Conservation (phyloP, 75 land plant species). For the Sequoia sempervirens region DNA sequence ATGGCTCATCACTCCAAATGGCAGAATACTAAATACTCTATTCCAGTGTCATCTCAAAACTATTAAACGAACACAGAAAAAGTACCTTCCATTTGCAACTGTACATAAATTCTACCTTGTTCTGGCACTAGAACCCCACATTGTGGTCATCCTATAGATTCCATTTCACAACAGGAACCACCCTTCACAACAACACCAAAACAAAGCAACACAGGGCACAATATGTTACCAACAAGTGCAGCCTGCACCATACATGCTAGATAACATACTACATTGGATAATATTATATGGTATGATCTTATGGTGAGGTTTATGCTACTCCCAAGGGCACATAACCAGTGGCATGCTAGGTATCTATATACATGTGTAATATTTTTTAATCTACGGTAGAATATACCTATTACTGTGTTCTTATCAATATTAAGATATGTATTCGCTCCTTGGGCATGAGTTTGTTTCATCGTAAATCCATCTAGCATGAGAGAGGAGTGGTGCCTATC, state of each 20-base stretch:
- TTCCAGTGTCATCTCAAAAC: too few relatives aligned
- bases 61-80: too few relatives aligned
- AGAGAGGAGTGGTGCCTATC: not conserved
- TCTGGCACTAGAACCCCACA: too few relatives aligned
- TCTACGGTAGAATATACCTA: not conserved
- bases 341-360: not conserved
- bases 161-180: too few relatives aligned
- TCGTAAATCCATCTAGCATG: not conserved
- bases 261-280: not conserved
- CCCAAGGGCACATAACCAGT: not conserved
- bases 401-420: not conserved
- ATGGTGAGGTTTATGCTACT: not conserved
- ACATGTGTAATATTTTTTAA: too few relatives aligned
- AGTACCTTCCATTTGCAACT: too few relatives aligned
- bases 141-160: too few relatives aligned
- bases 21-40: too few relatives aligned
- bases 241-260: not conserved
- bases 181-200: too few relatives aligned
- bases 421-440: too few relatives aligned
- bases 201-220: not conserved
- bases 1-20: too few relatives aligned
- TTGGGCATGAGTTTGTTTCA: not conserved
- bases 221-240: not conserved
- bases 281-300: not conserved
- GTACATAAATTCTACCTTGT: too few relatives aligned